Evolutionary conservation across 257 asterid genomes (phyloP).

Genomic region (Solanum ahanhuiri): DNA sequence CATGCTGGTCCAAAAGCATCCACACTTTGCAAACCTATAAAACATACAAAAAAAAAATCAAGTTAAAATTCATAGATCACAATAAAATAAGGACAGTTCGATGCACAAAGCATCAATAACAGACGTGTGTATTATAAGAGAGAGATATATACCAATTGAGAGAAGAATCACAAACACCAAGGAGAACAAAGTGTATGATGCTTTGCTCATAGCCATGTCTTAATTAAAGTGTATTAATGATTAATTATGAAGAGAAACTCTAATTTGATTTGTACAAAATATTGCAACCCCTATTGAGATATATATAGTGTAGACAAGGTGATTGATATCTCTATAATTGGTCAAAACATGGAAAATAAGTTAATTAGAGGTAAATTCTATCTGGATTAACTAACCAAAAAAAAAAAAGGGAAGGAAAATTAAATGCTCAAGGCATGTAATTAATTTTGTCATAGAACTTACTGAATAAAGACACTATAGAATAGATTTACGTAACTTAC

Average conservation of each 20-base stretch:
- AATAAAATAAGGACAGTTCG: background rate
- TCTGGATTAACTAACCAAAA: background rate
- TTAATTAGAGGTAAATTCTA: background rate
- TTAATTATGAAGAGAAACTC: background rate
- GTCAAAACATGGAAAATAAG: background rate
- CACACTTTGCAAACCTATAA: background rate
- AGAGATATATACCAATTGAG: background rate
- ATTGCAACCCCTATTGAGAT: background rate
- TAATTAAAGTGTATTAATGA: background rate
- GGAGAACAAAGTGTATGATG: background rate
- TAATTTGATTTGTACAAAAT: background rate
- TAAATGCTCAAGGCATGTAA: background rate
- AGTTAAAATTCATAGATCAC: background rate
- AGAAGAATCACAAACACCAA: background rate
- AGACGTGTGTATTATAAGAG: background rate
- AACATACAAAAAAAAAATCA: background rate
- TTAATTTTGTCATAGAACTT: background rate
- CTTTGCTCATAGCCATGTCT: background rate
- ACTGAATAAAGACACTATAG: background rate
- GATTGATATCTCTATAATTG: background rate
- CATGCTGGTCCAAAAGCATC: background rate
- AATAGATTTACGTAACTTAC: background rate
- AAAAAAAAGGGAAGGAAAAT: background rate
- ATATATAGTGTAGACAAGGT: background rate
- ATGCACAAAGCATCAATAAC: background rate